Conservation (phyloP, 352 stramenopile genomes). For the Peronospora destructor region DNA sequence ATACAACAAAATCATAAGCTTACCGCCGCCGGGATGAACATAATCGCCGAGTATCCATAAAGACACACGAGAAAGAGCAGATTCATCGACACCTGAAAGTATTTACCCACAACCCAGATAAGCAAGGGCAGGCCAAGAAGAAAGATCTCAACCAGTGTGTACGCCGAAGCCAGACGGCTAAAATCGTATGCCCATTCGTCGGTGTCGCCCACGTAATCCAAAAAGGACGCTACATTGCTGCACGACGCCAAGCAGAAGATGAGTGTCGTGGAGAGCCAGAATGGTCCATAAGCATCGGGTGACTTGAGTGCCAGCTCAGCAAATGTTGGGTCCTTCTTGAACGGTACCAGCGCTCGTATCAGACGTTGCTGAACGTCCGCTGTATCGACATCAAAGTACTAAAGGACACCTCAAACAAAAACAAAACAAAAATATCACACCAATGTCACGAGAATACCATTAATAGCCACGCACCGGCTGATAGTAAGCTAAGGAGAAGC, state of each 20-base stretch:
- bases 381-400: conserved; percentile 87
- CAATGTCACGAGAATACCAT: background rate
- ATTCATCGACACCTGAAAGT: conserved; percentile 64
- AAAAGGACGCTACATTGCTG: conserved; percentile 77
- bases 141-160: conserved; percentile 74
- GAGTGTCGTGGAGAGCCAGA: conserved; percentile 81
- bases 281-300: conserved; percentile 75
- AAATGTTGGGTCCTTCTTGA: conserved; percentile 82
- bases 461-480: conserved; percentile 51
- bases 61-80: conserved; percentile 80
- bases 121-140: conserved; percentile 63
- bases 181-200: conserved; percentile 81
- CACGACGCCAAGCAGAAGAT: conserved; percentile 83
- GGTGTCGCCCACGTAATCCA: conserved; percentile 57
- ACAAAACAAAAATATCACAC: conserved; percentile 2
- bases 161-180: conserved; percentile 65
- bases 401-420: conserved; percentile 1
- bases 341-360: conserved; percentile 62
- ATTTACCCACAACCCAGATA: conserved; percentile 77
- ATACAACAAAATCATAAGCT: conserved; percentile 9
- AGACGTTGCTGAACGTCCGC: conserved; percentile 71
- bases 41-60: conserved; percentile 77
- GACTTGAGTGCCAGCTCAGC: conserved; percentile 51
- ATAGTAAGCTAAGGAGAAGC: conserved; percentile 77
- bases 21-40: conserved; percentile 80